Conservation (phyloP, 257 asterid genomes). For the Fraxinus americana region DNA sequence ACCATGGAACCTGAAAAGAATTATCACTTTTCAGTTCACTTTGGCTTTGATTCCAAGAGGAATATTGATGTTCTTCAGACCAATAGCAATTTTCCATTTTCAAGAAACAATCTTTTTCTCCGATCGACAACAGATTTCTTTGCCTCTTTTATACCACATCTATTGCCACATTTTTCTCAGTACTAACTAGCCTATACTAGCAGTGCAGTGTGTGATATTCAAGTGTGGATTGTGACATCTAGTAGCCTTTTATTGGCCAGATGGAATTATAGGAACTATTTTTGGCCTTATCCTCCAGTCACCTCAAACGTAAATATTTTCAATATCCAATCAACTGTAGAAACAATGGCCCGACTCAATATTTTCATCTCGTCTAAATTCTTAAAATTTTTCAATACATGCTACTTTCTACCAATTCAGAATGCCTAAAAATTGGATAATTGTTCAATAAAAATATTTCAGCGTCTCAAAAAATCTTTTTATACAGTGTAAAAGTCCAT, state of each 20-base stretch:
- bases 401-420: not conserved
- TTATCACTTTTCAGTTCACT: slow-evolving; percentile 1
- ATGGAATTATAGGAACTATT: slow-evolving; percentile 46
- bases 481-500: not conserved
- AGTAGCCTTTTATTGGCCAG: slow-evolving; percentile 42
- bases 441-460: not conserved
- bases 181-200: not conserved
- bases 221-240: slow-evolving; percentile 48
- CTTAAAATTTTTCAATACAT: too few species aligned
- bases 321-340: slow-evolving; percentile 22
- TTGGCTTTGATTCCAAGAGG: slow-evolving; percentile 15
- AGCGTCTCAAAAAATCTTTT: too few species aligned
- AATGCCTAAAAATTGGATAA: not conserved
- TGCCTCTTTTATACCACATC: slow-evolving; percentile 27
- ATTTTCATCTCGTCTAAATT: not conserved
- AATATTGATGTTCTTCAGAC: slow-evolving; percentile 17
- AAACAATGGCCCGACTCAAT: not conserved
- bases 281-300: slow-evolving; percentile 56
- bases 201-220: slow-evolving; percentile 40
- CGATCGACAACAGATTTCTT: not conserved
- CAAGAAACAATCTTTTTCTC: slow-evolving; percentile 10
- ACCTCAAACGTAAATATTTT: slow-evolving; percentile 35
- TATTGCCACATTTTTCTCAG: slow-evolving; percentile 2
- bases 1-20: slow-evolving; percentile 26
- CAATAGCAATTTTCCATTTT: slow-evolving; percentile 49